A percentile compares a stretch with the other conserved stretches of the same genome.
phyloP scores from a whole-genome alignment of 176 grass and related monocot genomes.

The Triticum urartu region DNA sequence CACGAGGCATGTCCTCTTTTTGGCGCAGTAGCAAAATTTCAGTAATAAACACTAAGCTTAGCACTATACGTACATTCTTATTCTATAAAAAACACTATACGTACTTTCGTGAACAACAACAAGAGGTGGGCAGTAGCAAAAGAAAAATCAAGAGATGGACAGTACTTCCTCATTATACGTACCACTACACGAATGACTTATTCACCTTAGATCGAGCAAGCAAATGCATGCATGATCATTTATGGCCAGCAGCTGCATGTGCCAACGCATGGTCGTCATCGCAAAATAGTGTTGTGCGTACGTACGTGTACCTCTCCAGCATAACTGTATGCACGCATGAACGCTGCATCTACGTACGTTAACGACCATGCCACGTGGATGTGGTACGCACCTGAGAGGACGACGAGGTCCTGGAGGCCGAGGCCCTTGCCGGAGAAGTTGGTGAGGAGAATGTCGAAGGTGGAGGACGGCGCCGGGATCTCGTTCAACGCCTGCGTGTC shows the following conservation, averaged over 20 bases:
- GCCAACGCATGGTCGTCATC: not conserved
- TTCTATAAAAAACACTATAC: no score
- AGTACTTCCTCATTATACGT: no score
- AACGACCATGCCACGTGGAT: no score
- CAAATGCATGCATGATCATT: not conserved
- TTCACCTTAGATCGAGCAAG: not conserved
- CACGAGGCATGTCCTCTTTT: not conserved
- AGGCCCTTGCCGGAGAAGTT: slow-evolving; percentile 44
- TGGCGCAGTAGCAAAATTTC: not conserved
- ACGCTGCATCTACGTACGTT: not conserved
- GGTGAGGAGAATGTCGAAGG: slow-evolving; percentile 34
- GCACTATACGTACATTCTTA: not conserved
- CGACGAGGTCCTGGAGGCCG: slow-evolving; percentile 52
- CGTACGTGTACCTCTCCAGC: no score
- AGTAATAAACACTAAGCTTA: not conserved
- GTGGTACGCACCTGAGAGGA: slow-evolving; percentile 40
- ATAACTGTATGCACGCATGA: not conserved
- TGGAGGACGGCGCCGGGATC: slow-evolving; percentile 35
- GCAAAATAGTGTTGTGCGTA: no score
- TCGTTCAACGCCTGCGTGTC: slow-evolving; percentile 12
- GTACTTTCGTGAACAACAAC: not conserved
- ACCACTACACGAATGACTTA: no score
- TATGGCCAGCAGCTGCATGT: not conserved
- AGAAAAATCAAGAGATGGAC: no score
- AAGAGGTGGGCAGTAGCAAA: not conserved